phyloP scores from a whole-genome alignment of 2,329 filamentous ascomycete species.

The Sclerotinia trifoliorum region DNA sequence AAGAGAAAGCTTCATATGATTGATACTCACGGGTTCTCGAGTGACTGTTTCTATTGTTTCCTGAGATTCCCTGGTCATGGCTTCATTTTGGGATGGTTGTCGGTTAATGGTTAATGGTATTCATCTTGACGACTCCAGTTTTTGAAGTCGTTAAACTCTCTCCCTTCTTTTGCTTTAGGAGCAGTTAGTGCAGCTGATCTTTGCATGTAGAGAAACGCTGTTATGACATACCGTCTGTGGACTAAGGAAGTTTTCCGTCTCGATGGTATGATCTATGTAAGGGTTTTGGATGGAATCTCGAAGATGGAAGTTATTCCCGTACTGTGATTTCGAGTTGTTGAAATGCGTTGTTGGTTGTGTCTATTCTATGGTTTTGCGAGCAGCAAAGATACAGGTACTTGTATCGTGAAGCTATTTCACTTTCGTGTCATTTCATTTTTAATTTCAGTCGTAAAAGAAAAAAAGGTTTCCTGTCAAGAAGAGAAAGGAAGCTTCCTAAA shows the following conservation, averaged over 20 bases:
- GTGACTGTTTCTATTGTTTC: background rate
- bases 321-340: background rate
- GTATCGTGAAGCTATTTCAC: fast-evolving
- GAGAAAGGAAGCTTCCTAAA: too few relatives aligned
- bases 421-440: background rate
- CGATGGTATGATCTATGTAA: background rate
- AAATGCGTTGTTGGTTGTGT: background rate
- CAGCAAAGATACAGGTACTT: background rate
- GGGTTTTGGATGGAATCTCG: fast-evolving
- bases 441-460: background rate
- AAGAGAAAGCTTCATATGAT: background rate
- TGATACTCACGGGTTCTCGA: background rate
- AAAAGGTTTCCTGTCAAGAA: too few relatives aligned
- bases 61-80: background rate
- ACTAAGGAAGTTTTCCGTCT: background rate
- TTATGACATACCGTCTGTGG: background rate
- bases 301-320: background rate
- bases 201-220: too few relatives aligned
- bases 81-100: background rate
- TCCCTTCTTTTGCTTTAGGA: background rate
- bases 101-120: background rate
- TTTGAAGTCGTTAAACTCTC: background rate
- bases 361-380: too few relatives aligned
- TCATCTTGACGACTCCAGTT: background rate
- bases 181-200: background rate